These are phyloP conservation scores for Agarophyton chilense DNA, from an alignment of 23 red algal species.

Conservation along the genomic window DNA sequence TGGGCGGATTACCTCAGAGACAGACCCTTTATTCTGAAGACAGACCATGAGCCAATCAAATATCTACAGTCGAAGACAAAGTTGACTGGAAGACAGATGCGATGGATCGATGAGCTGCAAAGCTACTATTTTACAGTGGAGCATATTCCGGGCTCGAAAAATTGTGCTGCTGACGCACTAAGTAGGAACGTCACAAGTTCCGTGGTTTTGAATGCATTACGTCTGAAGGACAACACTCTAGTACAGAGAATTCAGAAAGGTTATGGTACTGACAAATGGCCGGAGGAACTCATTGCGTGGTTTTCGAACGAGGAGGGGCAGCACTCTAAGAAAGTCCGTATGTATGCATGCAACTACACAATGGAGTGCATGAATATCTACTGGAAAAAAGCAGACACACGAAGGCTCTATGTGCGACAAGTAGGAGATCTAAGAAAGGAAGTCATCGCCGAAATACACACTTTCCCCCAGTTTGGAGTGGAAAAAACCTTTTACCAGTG, in stretches of 20 bases:
- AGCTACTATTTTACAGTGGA: no score
- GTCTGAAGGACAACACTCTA: not conserved
- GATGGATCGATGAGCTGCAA: no score
- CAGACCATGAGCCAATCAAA: conserved; percentile 41
- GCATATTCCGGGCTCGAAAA: no score
- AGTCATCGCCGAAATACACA: not conserved
- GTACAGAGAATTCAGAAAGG: not conserved
- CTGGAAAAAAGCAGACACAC: not conserved
- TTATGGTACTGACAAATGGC: not conserved
- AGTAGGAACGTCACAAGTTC: no score
- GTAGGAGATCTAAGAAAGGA: not conserved
- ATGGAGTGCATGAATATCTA: no score
- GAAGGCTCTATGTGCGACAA: conserved; percentile 4
- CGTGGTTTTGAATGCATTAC: no score
- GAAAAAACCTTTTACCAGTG: no score
- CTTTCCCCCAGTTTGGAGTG: not conserved
- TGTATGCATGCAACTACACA: not conserved
- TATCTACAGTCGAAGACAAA: no score
- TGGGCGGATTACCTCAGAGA: not conserved
- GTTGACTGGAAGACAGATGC: no score
- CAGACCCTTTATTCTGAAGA: conserved; percentile 10
- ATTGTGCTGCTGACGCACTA: no score
- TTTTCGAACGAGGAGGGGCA: not conserved
- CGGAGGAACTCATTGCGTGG: not conserved
- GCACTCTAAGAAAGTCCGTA: not conserved